Evolutionary conservation across 2,329 filamentous ascomycete species (phyloP), one percentile per base, ranked within the genome.

Genomic region (Ophiostoma piceae): DNA sequence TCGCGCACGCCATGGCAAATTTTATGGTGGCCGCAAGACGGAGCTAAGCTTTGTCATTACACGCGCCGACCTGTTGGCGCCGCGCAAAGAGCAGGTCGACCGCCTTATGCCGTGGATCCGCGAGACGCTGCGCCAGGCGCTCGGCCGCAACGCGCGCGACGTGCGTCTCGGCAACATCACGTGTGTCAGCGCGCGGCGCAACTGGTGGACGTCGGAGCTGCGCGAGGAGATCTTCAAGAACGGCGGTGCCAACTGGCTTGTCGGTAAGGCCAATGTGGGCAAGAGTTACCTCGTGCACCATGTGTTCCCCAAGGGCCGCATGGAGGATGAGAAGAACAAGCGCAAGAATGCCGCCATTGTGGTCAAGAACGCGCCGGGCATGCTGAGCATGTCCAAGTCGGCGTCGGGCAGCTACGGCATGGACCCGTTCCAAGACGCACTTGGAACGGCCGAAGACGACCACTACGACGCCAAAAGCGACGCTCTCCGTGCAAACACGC

Each of bases 241-340:
- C 67, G 93, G 92, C 3, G 94, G 94, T 4, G 95, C 89, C 19
- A 90, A 91, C 19, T 99, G 95, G 94, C 89, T 99, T 83, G 91
- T 99, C 2, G 95, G 95, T n/a, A 98, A 97, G 79, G 92, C 93
- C 73, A 99, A 99, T 76, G 96, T 98, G 2, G 96, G 95, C 32
- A 99, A 99, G 80, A 98, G 94, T 75, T 90, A 90, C 76, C 85
- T 99, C 1, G 96, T 98, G 72, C 89, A 95, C 74, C 86, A 88
- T 4, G 88, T 97, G 8, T 97, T 94, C 75, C 94, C 96, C 3
- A 94, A 91, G 82, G 88, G 88, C 35, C 84, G 83, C 47, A 84
- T 83, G 80, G 82, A 79, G 12, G 39, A 22, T 8, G 76, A 66
- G 3, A 66, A 66, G 11, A 35, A 71, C 4, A 37, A 12, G 26